Base-by-base conservation (phyloP, 257 asterid genomes). In the Fraxinus americana region DNA sequence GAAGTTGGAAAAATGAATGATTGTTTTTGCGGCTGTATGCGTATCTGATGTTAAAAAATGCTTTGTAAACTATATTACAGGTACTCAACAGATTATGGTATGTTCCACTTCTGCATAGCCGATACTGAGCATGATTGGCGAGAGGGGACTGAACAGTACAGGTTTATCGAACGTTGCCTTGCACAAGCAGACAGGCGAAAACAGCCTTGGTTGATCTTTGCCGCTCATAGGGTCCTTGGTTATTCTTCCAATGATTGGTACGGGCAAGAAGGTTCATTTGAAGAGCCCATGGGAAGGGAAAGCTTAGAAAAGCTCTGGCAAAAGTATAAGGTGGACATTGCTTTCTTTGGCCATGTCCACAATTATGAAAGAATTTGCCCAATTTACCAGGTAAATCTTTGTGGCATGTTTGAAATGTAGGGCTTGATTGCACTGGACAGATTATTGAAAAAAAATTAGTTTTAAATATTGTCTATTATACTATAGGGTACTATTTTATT, bases 31-130 rank as follows among this genome's bases (percentile, higher is more conserved):
- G 41, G 41, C 41, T 38, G 16, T 41, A 41, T 41, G 48, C 4
- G 11, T 9, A 41, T 41, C 48, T 41, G 10, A 41, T 41, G 14
- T 41, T 12, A 41, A 41, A 41, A 41, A 41, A 10, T 41, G 48
- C 11, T 16, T 10, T 41, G 48, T 10, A 41, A 41, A 41, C 48
- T 41, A 10, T 41, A 10, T 54, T 54, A 19, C 84, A 91, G 96
- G 96, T 91, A 91, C 82, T 87, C 93, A 17, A 84, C 93, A 25
- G 93, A 91, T 80, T 89, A 87, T 78, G 96, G 96, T 9, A 85
- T 91, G 96, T 91, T 91, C 48, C 91, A 66, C 72, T 90, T 90
- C 90, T 90, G 92, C 87, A 82, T 88, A 80, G 92, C 89, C 29
- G 90, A 88, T 70, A 88, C 83, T 17, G 90, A 86, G 81, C 92